Evolutionary conservation across 257 asterid species (phyloP).

Genomic region (Solanum neorickii): DNA sequence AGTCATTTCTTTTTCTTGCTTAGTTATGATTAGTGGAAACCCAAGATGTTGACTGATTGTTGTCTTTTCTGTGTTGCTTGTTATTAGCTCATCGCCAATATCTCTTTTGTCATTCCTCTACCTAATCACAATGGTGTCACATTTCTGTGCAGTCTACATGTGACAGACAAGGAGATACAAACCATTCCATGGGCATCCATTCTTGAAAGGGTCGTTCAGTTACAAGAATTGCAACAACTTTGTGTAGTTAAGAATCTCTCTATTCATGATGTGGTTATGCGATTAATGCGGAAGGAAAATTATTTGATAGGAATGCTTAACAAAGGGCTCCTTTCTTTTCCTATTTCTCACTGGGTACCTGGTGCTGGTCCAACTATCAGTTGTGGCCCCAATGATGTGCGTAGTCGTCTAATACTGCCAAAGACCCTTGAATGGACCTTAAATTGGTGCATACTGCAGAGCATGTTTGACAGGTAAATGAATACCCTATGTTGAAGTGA

Average conservation of each 20-base stretch:
- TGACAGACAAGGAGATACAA: constrained; percentile 81
- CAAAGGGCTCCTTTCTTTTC: constrained; percentile 90
- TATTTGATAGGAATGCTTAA: constrained; percentile 96
- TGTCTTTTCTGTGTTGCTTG: neutral
- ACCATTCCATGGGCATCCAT: constrained; percentile 89
- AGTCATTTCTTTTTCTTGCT: neutral
- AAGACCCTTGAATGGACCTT: constrained; percentile 94
- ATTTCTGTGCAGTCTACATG: constrained; percentile 55
- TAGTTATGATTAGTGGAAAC: neutral
- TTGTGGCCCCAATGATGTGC: constrained; percentile 38
- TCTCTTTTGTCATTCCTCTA: neutral
- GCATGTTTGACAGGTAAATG: constrained; percentile 88
- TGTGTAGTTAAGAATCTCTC: constrained; percentile 87
- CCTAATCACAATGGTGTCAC: neutral
- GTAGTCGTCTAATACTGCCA: constrained; percentile 50
- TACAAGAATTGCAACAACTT: constrained; percentile 52
- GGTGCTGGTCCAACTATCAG: constrained; percentile 58
- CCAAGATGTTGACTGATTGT: neutral
- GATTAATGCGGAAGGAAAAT: constrained; percentile 95
- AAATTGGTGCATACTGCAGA: constrained; percentile 91
- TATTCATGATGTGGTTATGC: constrained; percentile 76
- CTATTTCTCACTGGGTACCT: constrained; percentile 76
- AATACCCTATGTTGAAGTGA: neutral
- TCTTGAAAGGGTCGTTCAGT: constrained; percentile 73
- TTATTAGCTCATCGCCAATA: neutral